Base-by-base conservation (phyloP, 1,139 yeast species). In the Lodderomyces parapsilosis region DNA sequence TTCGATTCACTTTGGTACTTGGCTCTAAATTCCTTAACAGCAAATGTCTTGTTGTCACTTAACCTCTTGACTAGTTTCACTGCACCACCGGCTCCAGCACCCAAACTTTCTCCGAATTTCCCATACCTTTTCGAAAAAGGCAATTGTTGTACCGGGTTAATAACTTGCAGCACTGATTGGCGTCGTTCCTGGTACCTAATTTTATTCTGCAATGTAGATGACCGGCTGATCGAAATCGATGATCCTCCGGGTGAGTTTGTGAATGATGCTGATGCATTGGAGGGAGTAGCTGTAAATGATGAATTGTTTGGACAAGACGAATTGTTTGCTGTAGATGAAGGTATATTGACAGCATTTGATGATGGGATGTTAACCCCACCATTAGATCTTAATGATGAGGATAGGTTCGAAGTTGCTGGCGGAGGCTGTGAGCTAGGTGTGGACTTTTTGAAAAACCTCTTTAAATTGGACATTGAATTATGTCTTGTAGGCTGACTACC, bases 21-120 rank as follows among this genome's bases (percentile, higher is more conserved):
- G 28, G 86, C 76, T 51, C 96, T 78, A 62, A 90, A 91, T 62
- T 90, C 96, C 62, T 91, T 91, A 31, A 91, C 97, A 0, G 98
- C 98, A 72, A 88, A 90, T 2, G 85, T 76, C 49, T 76, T 76
- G 45, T 79, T 80, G 63, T 90, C 96, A 20, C 77, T 63, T 36
- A 79, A 69, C 54, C 96, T 71, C 35, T 77, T 82, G 25, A 89
- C 84, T 43, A 91, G 69, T 54, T 83, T 80, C 28, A 91, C 98
- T 2, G 93, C 78, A 4, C 98, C 98, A 35, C 98, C 98, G 2
- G 97, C 97, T 46, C 98, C 98, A 9, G 96, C 96, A 39, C 98
- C 98, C 36, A 91, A 72, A 45, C 81, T 86, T 56, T 89, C 94
- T 40, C 96, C 96, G 42, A 83, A 79, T 58, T 84, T 86, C 40